A percentile compares a stretch with the other conserved stretches of the same genome.
phyloP scores from a whole-genome alignment of 2,329 filamentous ascomycete species.

The Colletotrichum eremochloae region DNA sequence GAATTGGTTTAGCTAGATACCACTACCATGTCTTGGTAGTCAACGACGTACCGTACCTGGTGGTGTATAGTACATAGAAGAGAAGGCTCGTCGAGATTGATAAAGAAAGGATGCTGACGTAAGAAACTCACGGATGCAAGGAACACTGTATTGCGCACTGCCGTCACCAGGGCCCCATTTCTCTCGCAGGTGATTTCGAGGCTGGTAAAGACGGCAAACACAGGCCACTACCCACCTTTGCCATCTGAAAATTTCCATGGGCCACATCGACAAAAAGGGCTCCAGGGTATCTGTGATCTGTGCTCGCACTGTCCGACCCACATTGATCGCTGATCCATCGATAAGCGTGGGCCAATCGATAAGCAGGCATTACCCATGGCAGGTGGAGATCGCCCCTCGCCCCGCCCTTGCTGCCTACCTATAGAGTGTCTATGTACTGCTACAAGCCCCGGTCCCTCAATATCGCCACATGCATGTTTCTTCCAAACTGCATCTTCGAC shows the following conservation, averaged over 20 bases:
- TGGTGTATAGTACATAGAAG: no score
- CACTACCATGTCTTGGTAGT: no score
- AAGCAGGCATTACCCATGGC: no score
- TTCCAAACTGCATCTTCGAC: background rate
- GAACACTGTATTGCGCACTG: background rate
- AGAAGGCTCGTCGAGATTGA: no score
- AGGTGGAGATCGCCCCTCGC: background rate
- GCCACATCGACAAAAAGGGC: background rate
- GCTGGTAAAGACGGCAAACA: background rate
- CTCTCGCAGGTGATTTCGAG: no score
- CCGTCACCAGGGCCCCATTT: no score
- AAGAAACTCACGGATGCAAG: background rate
- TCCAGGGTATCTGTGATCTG: no score
- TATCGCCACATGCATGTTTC: background rate
- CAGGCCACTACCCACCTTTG: background rate
- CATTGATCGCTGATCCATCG: background rate
- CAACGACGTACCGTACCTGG: no score
- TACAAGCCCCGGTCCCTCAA: background rate
- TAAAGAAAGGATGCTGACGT: background rate
- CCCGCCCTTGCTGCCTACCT: background rate
- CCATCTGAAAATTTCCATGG: constrained; percentile 16
- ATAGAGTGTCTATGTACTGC: no score
- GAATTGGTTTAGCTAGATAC: background rate
- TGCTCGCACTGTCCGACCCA: background rate
- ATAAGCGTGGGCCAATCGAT: background rate